Evolutionary conservation across 768 basidiomycete genomes (phyloP), one percentile per base, ranked within the genome.

Genomic region (Russula virescens): DNA sequence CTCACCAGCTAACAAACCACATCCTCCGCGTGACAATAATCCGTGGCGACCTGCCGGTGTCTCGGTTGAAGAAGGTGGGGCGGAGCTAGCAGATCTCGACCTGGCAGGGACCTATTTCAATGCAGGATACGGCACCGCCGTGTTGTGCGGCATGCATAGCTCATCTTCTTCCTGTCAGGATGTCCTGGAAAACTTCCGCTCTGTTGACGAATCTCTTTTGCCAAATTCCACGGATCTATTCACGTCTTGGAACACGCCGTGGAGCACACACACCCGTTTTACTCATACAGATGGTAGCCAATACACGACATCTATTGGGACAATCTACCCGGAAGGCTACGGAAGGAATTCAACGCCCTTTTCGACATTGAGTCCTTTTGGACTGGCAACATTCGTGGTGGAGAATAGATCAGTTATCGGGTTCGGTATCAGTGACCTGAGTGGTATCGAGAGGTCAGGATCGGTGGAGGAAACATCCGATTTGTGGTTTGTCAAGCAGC

Each of bases 321-420:
- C 35, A 16, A 26, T 59, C 23, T 66, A 65, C 34, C 65, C 57
- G 28, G 28, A 42, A 18, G 65, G 65, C 7, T 66, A 58, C 13
- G 62, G 57, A 11, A 56, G 25, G 16, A 64, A 66, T 25, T 10
- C 56, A 1, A 66, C 62, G 8, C 31, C 56, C 1, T 66, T 59
- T 48, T 38, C 55, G 21, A 45, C 28, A n/a, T 18, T 55, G 14
- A 19, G 1, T 6, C 6, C 54, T 19, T 5, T 1, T 28, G 38
- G 5, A 13, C 3, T 6, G 1, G 60, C 14, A 13, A 40, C 49
- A 5, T 64, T 64, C 23, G 42, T 46, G 9, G 47, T 62, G 31
- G 60, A 55, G 13, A 53, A 55, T 23, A 47, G 23, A 40, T 16
- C 9, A 0, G 25, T 52, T 34, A 18, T 21, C 31, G 63, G 60